Evolutionary conservation across 129 eudicot genomes (phyloP).

Genomic region (Helichrysum umbraculigerum): DNA sequence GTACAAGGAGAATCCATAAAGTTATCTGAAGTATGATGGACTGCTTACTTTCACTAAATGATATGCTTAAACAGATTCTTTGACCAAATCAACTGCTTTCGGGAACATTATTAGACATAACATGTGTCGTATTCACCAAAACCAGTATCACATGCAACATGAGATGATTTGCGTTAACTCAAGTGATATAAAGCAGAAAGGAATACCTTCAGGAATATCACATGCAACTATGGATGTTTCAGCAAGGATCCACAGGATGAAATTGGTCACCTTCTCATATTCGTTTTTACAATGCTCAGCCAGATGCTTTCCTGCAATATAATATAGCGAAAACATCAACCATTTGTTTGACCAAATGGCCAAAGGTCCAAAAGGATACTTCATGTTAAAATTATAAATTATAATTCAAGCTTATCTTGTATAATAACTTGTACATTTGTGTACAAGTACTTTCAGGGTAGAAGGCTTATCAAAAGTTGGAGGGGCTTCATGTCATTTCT

Average conservation of each 20-base stretch:
- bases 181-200: constrained; percentile 3
- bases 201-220: constrained; percentile 97
- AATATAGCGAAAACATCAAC: not conserved
- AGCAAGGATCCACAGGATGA: constrained; percentile 85
- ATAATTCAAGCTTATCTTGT: too few relatives aligned
- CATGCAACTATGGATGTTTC: constrained; percentile 95
- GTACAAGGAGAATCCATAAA: not conserved
- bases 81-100: constrained; percentile 11
- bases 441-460: too few relatives aligned
- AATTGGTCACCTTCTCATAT: constrained; percentile 82
- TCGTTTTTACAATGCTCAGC: constrained; percentile 95
- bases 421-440: too few relatives aligned
- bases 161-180: constrained; percentile 10
- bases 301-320: constrained; percentile 84
- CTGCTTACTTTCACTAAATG: not conserved
- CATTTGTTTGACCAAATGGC: too few relatives aligned
- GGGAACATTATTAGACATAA: constrained; percentile 13
- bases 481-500: too few relatives aligned
- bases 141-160: constrained; percentile 16
- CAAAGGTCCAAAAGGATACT: too few relatives aligned
- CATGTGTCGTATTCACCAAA: constrained; percentile 11
- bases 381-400: too few relatives aligned
- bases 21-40: constrained; percentile 5
- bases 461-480: too few relatives aligned
- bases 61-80: constrained; percentile 10